Evolutionary conservation across 306 rosid species (phyloP).

Genomic region (Rosa rugosa): DNA sequence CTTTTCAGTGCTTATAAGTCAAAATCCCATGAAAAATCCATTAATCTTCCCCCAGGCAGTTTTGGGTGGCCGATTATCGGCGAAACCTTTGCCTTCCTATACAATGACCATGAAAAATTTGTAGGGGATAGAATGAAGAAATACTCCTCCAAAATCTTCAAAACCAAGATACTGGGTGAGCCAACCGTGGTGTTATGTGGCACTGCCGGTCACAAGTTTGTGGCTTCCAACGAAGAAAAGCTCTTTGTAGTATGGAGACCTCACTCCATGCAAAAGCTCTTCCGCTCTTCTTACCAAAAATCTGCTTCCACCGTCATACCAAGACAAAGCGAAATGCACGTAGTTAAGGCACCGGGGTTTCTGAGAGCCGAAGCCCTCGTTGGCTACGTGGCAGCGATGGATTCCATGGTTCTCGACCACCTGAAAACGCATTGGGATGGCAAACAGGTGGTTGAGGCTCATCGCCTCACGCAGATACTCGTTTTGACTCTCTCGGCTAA

Average conservation of each 20-base stretch:
- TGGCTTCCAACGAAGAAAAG: not conserved
- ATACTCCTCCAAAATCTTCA: constrained; percentile 3
- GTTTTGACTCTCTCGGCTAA: not conserved
- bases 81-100: not conserved
- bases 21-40: not conserved
- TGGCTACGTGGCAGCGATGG: not conserved
- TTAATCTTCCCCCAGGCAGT: not conserved
- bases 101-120: not conserved
- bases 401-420: not conserved
- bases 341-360: not conserved
- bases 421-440: not conserved
- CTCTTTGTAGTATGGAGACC: not conserved
- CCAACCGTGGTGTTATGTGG: constrained; percentile 3
- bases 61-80: not conserved
- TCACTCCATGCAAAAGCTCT: not conserved
- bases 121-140: not conserved
- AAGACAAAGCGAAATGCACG: not conserved
- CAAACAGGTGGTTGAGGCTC: not conserved
- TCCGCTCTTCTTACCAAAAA: constrained; percentile 1
- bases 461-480: not conserved
- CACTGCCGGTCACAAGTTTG: not conserved
- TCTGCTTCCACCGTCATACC: not conserved
- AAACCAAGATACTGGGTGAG: not conserved
- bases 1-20: not conserved
- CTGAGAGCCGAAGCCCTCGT: not conserved